Evolutionary conservation across 805 yeast species (phyloP), one percentile per base, ranked within the genome.

Genomic region (Metschnikowia sp.): DNA sequence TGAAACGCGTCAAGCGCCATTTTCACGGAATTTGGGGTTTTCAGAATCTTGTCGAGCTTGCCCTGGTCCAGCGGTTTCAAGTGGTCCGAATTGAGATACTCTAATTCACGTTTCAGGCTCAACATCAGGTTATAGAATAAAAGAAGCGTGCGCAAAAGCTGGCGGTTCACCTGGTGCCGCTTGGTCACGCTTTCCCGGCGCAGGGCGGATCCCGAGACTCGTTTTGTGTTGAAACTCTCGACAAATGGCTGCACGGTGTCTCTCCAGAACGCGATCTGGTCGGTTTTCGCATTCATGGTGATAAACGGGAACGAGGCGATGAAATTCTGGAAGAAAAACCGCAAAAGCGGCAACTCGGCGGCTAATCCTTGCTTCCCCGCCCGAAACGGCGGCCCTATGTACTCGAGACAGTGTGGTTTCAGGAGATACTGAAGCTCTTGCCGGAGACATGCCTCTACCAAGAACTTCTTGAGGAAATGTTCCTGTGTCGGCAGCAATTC

Each of bases 381-480:
- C 32, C 73, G 64, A 63, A 92, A 92, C 1, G 98, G 98, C 18
- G 76, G 76, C 0, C 97, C 97, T 55, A 92, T 77, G 42, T 77
- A 68, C 35, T 86, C 72, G 36, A 92, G 70, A 10, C 90, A 84
- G 15, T 78, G 69, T 31, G 82, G 79, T 49, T 82, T 80, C 50
- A 82, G 77, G 36, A 90, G 65, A 19, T 63, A 63, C 29, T 71
- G 77, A 36, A 89, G 70, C 63, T 92, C 99, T 5, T 73, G 60
- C 10, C 76, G 73, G 31, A 90, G 66, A 59, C 86, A 79, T 10
- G 77, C 70, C 51, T 79, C 77, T 28, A 92, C 68, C 13, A 92
- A 73, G 65, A 88, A 91, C 58, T 95, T 82, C 65, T 92, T 92
- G 45, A 94, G 75, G 63, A 86, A 87, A 60, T 92, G 97, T 65